phyloP scores from a whole-genome alignment of 2,329 filamentous ascomycete species.

The Alternaria consortialis region DNA sequence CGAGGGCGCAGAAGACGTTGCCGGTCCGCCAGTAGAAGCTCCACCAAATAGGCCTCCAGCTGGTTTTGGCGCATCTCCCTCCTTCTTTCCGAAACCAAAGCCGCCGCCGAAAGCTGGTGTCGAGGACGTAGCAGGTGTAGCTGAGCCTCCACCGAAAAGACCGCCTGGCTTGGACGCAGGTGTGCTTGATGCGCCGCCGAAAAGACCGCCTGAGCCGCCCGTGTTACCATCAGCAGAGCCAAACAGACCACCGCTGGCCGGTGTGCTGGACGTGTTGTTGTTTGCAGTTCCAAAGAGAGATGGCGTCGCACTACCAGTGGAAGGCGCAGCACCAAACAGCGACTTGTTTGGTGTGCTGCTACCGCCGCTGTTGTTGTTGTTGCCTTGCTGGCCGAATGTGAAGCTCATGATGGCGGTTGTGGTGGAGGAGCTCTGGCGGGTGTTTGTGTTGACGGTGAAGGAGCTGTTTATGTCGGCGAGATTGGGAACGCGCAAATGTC shows the following conservation, averaged over 20 bases:
- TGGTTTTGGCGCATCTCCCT: constrained; percentile 34
- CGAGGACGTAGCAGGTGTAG: constrained; percentile 35
- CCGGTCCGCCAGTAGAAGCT: constrained; percentile 22
- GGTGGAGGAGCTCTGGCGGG: constrained; percentile 16
- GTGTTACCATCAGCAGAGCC: constrained; percentile 21
- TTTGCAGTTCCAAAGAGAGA: constrained; percentile 40
- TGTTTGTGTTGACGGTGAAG: constrained; percentile 25
- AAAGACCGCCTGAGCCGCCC: constrained; percentile 30
- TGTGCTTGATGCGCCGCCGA: constrained; percentile 40
- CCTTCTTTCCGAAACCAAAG: constrained; percentile 31
- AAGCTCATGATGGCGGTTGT: constrained; percentile 30
- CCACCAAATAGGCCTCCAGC: constrained; percentile 27
- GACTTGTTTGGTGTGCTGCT: constrained; percentile 40
- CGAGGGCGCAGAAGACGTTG: constrained; percentile 29
- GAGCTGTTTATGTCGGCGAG: constrained; percentile 8
- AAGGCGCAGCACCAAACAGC: constrained; percentile 39
- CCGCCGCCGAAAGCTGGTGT: constrained; percentile 27
- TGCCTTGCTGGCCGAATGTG: constrained; percentile 42
- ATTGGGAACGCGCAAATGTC: constrained; percentile 6
- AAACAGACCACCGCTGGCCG: constrained; percentile 29
- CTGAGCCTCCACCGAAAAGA: constrained; percentile 38
- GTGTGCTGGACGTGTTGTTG: constrained; percentile 25
- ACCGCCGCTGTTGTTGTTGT: constrained; percentile 18
- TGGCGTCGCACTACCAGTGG: constrained; percentile 34
- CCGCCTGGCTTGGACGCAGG: constrained; percentile 40